Base-by-base conservation (phyloP, 768 basidiomycete species). In the Daedaleopsis nitida region DNA sequence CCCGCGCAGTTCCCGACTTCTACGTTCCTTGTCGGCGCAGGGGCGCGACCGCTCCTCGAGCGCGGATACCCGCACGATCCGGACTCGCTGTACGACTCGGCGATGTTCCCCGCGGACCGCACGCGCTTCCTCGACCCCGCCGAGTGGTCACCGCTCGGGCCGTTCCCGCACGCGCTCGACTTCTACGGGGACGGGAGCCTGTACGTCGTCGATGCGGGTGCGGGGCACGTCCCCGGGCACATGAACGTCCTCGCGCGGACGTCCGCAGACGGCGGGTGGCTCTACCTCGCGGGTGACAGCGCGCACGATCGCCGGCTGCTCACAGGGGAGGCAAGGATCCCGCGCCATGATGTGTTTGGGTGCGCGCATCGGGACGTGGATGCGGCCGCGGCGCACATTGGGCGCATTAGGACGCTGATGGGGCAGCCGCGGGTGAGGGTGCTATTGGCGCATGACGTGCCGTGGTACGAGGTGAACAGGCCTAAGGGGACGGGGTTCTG, bases 111-210 rank as follows among this genome's bases (percentile, higher is more conserved):
- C 11, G 17, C 24, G 6, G 65, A 55, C n/a, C 57, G 65, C 50
- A 62, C 55, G 55, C 57, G 47, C 32, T 62, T 62, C 52, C 57
- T 82, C 27, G 59, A 68, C 37, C 60, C 69, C 3, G 74, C 74
- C 1, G 74, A 76, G 68, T 59, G 64, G 53, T 67, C 69, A 34
- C 72, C 81, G 32, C 68, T 86, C 44, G 83, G 82, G 0, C 81
- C 82, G 1, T 85, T 83, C 68, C 80, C 82, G 27, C 65, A 65
- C 37, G 79, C 81, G 3, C 63, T 80, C n/a, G 83, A 87, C 71
- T 80, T 78, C 66, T 85, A 81, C 62, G 77, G 77, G 12, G 86
- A 88, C 60, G 86, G 85, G 5, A 83, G 81, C 63, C 64, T 85
- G 38, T 86, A 83, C 64, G 75, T 87, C 61, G 68, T 87, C 61